These are phyloP conservation scores for Cryptococcus sp. DNA, from an alignment of 1,284 basidiomycete species.

Conservation along the genomic window DNA sequence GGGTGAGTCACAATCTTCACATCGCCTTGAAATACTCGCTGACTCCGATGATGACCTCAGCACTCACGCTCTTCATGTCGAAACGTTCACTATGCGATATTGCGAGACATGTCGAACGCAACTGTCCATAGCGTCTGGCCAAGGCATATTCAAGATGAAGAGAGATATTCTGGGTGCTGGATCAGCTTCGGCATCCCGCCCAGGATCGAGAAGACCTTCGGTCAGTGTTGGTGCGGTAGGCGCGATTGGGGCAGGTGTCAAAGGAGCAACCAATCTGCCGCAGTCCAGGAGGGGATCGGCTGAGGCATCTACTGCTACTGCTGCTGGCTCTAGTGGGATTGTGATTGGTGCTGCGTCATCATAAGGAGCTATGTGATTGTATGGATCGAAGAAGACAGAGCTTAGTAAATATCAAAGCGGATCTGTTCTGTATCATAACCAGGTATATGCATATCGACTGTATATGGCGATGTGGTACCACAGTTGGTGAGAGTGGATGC, in stretches of 20 bases:
- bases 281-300: conserved; percentile 19
- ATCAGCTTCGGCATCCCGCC: conserved; percentile 17
- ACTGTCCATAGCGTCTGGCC: conserved; percentile 33
- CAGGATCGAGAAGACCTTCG: conserved; percentile 12
- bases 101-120: conserved; percentile 45
- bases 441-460: too few relatives aligned
- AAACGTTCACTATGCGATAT: conserved; percentile 43
- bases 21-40: background rate
- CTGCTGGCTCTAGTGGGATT: background rate
- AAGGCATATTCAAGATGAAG: conserved; percentile 27
- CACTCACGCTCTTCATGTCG: conserved; percentile 47
- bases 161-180: conserved; percentile 14
- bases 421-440: too few relatives aligned
- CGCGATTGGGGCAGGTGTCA: conserved; percentile 5
- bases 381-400: too few relatives aligned
- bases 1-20: conserved; percentile 21
- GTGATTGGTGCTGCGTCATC: too few relatives aligned
- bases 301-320: background rate
- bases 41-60: conserved; percentile 6
- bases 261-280: background rate
- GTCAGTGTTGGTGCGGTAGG: background rate
- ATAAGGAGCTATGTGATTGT: too few relatives aligned
- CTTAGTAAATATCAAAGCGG: too few relatives aligned
- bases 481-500: too few relatives aligned
- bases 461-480: too few relatives aligned